Conservation (phyloP, 2,329 filamentous ascomycete species). For the Delphinella strobiligena region DNA sequence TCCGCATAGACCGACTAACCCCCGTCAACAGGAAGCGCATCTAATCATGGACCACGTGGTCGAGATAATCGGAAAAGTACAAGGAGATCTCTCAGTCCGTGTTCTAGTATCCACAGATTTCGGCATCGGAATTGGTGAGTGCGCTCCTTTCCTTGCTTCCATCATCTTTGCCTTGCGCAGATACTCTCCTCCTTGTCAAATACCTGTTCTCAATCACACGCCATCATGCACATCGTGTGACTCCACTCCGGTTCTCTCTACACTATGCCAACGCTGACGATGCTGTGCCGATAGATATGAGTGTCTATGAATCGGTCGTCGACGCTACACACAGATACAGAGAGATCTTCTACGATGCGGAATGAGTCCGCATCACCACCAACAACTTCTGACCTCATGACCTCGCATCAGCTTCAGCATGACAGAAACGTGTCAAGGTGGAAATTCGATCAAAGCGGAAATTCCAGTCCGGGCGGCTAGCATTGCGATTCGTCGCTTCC, state of each 20-base stretch:
- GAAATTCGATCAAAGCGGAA: too few relatives aligned
- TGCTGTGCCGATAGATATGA: too few relatives aligned
- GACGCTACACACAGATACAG: conserved; percentile 74
- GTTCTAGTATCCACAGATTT: conserved; percentile 59
- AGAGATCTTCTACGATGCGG: conserved; percentile 61
- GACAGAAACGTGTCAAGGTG: too few relatives aligned
- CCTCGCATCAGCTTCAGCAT: too few relatives aligned
- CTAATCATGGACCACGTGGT: conserved; percentile 57
- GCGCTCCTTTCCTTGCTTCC: conserved; percentile 3
- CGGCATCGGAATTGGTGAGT: conserved; percentile 56
- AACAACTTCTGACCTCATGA: neutral
- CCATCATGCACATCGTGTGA: too few relatives aligned
- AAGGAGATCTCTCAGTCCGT: conserved; percentile 58
- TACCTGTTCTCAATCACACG: neutral
- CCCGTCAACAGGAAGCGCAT: conserved; percentile 56
- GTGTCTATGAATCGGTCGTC: conserved; percentile 64
- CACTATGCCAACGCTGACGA: too few relatives aligned
- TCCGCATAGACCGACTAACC: neutral
- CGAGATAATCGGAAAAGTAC: conserved; percentile 72
- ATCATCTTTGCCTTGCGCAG: neutral
- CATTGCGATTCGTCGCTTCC: too few relatives aligned
- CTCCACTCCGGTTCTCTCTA: too few relatives aligned
- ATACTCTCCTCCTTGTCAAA: neutral
- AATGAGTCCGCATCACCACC: conserved; percentile 5
- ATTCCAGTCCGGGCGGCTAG: too few relatives aligned